Evolutionary conservation across 192 early-diverging fungal species (phyloP), one percentile per base, ranked within the genome.

Genomic region (Backusella luteola): DNA sequence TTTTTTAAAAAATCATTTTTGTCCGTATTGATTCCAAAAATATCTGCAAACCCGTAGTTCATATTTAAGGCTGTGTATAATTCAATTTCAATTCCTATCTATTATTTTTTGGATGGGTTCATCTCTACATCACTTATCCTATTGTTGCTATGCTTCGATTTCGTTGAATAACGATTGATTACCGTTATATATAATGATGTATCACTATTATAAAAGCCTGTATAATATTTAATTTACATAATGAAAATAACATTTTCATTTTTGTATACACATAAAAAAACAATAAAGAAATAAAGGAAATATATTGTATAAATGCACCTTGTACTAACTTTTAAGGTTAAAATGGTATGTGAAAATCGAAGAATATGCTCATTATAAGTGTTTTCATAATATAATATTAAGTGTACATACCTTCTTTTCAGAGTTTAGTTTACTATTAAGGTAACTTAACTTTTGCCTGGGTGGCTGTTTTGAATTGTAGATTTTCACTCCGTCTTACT

Each of bases 401-500:
- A 44, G 46, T n/a, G n/a, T 49, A n/a, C 6, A 49, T 19, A 49
- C 5, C 29, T 63, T 29, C 26, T 29, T 29, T 63, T n/a, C 21
- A 63, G 26, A 63, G 23, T 14, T 29, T 63, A 29, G 11, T 11
- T 59, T 59, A 26, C 23, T 59, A 59, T 39, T 59, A 59, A 59
- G 11, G 12, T 19, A 23, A 26, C 56, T 59, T 59, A 26, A 12
- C 7, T 59, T 59, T 59, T 26, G 56, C 1, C 21, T 9, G 56
- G 56, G 26, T 63, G 11, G 26, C 56, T 63, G 56, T 23, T 11
- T 63, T 63, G 23, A 12, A 63, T 63, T 63, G 56, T 26, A 63
- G n/a, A 63, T 63, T 63, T 63, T 63, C 56, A 63, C 56, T 63
- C 56, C 56, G 56, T 63, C 56, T 26, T 63, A 29, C 56, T 26